Percentiles rank a stretch among this genome's conserved stretches.
Evolutionary conservation across 2,329 filamentous ascomycete genomes (phyloP).

Genomic region (Fusarium sp.): DNA sequence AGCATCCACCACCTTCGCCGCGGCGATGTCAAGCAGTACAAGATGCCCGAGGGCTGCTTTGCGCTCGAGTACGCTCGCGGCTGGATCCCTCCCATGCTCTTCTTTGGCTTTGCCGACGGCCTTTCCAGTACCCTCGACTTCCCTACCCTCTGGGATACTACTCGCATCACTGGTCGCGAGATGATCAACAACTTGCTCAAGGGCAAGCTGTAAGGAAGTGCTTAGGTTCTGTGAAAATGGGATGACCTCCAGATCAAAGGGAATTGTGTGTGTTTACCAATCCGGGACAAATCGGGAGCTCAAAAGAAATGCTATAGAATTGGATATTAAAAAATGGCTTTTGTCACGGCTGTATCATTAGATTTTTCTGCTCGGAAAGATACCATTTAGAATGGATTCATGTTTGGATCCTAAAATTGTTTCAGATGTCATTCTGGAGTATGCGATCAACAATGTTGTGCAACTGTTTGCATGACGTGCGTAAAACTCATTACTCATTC

Average conservation of each 20-base stretch:
- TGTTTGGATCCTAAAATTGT: background rate
- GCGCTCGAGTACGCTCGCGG: slow-evolving; percentile 85
- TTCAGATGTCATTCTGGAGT: background rate
- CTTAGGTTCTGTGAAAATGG: background rate
- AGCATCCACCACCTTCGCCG: slow-evolving; percentile 76
- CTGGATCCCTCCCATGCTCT: slow-evolving; percentile 93
- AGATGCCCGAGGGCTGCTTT: slow-evolving; percentile 79
- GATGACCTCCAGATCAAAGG: background rate
- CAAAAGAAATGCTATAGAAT: background rate
- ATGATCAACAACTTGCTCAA: slow-evolving; percentile 78
- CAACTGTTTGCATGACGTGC: background rate
- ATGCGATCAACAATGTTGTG: background rate
- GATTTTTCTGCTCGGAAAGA: slow-evolving; percentile 1
- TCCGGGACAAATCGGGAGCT: background rate
- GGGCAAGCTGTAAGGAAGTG: slow-evolving; percentile 69
- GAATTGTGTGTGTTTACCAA: background rate
- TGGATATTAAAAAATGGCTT: background rate
- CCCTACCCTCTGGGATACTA: slow-evolving; percentile 84
- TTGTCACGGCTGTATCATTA: background rate
- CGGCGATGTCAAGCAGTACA: slow-evolving; percentile 82
- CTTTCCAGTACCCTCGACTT: slow-evolving; percentile 85
- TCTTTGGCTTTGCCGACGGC: slow-evolving; percentile 86
- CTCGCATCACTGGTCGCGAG: slow-evolving; percentile 75
- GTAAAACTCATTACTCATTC: background rate
- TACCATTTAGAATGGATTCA: background rate